Conservation (phyloP, 1,139 yeast species). For the Yamadazyma spencermartinsiae region DNA sequence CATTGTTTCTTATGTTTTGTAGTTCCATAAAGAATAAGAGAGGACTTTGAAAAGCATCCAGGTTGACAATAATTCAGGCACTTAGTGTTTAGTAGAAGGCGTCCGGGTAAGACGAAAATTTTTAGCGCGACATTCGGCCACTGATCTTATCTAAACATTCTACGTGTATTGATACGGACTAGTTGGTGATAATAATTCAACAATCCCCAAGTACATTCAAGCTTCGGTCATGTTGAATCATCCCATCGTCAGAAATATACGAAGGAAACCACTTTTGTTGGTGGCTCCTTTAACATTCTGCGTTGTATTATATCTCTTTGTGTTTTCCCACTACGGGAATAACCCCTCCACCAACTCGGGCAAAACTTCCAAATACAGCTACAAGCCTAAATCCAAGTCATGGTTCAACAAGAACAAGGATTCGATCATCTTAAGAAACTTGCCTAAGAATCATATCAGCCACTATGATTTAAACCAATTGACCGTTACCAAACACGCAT, state of each 20-base stretch:
- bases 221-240: conserved; percentile 4
- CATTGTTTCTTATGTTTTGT: too few species aligned
- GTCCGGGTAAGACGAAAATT: conserved; percentile 3
- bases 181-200: too few species aligned
- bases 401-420: conserved; percentile 48
- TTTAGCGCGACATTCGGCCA: not conserved
- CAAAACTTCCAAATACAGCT: conserved; percentile 41
- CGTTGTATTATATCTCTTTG: conserved; percentile 40
- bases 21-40: too few species aligned
- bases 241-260: conserved; percentile 47
- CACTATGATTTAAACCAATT: conserved; percentile 82
- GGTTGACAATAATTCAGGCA: too few species aligned
- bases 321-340: conserved; percentile 37
- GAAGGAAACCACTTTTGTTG: conserved; percentile 56
- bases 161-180: too few species aligned
- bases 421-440: conserved; percentile 54
- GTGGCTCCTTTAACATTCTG: conserved; percentile 48
- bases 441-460: conserved; percentile 77
- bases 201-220: not conserved
- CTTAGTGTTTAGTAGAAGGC: too few species aligned
- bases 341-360: conserved; percentile 6
- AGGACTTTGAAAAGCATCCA: too few species aligned
- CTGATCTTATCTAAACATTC: conserved; percentile 2
- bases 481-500: conserved; percentile 67
- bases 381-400: conserved; percentile 48